Conservation (phyloP, 768 basidiomycete species). For the Lepiota subincarnata region DNA sequence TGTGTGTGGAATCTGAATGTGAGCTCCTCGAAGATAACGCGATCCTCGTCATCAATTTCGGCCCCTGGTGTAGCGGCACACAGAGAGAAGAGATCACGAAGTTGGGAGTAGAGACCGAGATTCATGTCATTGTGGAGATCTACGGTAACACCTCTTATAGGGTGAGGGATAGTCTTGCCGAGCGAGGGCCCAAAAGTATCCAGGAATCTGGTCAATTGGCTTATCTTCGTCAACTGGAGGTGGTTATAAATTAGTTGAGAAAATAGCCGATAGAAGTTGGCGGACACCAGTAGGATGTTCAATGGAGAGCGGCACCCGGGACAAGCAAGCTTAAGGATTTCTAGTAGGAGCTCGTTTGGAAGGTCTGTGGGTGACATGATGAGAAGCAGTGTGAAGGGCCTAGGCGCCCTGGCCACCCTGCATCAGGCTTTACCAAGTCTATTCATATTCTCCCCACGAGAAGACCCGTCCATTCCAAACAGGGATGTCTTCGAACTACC, state of each 20-base stretch:
- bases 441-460: too few species aligned
- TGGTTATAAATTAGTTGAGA: constrained; percentile 9
- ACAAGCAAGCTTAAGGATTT: constrained; percentile 3
- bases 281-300: constrained; percentile 7
- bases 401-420: background rate
- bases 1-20: constrained; percentile 24
- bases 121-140: constrained; percentile 9
- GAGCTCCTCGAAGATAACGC: constrained; percentile 21
- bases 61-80: constrained; percentile 11
- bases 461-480: too few species aligned
- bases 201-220: constrained; percentile 6
- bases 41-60: constrained; percentile 19
- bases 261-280: constrained; percentile 3
- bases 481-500: too few species aligned
- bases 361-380: constrained; percentile 2
- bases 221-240: constrained; percentile 2
- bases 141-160: constrained; percentile 4
- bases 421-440: background rate
- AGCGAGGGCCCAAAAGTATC: constrained; percentile 1
- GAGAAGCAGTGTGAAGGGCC: background rate
- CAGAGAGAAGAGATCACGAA: constrained; percentile 9
- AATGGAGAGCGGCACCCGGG: background rate
- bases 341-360: constrained; percentile 9
- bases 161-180: background rate
- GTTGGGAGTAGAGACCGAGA: constrained; percentile 7